Evolutionary conservation across 257 asterid species (phyloP), one percentile per base, ranked within the genome.

Genomic region (Solanum sitiens): DNA sequence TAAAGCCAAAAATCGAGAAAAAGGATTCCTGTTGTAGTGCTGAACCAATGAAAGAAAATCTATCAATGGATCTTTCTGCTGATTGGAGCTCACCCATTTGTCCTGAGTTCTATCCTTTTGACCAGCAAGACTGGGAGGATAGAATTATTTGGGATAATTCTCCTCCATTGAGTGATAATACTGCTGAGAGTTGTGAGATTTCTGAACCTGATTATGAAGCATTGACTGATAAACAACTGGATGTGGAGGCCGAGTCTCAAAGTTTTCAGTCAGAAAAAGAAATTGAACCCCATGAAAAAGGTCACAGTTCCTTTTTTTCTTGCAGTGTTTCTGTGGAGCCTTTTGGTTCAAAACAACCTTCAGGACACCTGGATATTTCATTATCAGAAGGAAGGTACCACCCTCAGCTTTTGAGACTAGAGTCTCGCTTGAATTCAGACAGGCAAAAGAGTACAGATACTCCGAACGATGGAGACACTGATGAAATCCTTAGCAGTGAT

Each of bases 111-210:
- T 92, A 91, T 89, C 96, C 98, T 83, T 94, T 97, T 90, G 99
- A 95, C 87, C 99, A 97, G 91, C 93, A 94, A 90, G 95, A 97
- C 88, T 97, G 99, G 99, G 99, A 97, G 91, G 98, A 96, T 89
- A 91, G 89, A 88, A 96, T 97, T 90, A 91, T 95, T 89, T 97
- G 99, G 99, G 92, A 93, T 87, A 91, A 91, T 90, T 94, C 99
- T 83, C 98, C 99, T 37, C 89, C 91, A 47, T 86, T 87, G 65
- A 86, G 89, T 91, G 93, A 87, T 75, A 91, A 87, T 90, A 86
- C 91, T 89, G 92, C 92, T 25, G 99, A 97, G 91, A 92, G 98
- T 90, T 91, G 93, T 85, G 98, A 97, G 90, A 92, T 95, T 86
- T 94, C 99, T 91, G 99, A 95, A 77, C 95, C 98, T 85, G 98